These are phyloP conservation scores for Alternaria postmessia DNA, from an alignment of 2,329 filamentous ascomycete species.

Conservation along the genomic window DNA sequence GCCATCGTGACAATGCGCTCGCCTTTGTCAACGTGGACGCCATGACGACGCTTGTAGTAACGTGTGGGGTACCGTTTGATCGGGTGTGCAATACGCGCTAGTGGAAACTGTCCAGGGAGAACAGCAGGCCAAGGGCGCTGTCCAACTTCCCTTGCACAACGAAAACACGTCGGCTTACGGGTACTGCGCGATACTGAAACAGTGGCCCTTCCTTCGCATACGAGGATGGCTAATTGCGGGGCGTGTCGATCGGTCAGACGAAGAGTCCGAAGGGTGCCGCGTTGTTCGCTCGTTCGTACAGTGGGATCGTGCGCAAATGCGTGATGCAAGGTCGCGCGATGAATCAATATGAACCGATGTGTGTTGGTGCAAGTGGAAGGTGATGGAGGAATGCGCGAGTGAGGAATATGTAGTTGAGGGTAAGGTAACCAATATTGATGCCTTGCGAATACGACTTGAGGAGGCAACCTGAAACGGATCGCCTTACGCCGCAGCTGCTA, in stretches of 20 bases:
- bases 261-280: neutral
- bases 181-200: neutral
- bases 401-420: slow-evolving; percentile 1
- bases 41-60: slow-evolving; percentile 1
- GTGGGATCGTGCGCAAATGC: neutral
- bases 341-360: neutral
- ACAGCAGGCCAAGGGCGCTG: slow-evolving; percentile 1
- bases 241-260: neutral
- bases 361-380: neutral
- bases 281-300: neutral
- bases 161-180: neutral
- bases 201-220: slow-evolving; percentile 1
- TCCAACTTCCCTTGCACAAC: neutral
- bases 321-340: neutral
- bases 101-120: slow-evolving; percentile 1
- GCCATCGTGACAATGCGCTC: neutral
- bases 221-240: neutral
- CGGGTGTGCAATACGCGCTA: neutral
- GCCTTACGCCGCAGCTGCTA: slow-evolving; percentile 9
- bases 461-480: slow-evolving; percentile 21
- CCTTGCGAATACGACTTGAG: slow-evolving; percentile 15
- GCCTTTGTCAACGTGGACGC: neutral
- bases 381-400: slow-evolving; percentile 1
- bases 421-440: slow-evolving; percentile 20
- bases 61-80: slow-evolving; percentile 1